Conservation (phyloP, 495 filamentous ascomycete genomes). For the Hypoxylon trugodes region DNA sequence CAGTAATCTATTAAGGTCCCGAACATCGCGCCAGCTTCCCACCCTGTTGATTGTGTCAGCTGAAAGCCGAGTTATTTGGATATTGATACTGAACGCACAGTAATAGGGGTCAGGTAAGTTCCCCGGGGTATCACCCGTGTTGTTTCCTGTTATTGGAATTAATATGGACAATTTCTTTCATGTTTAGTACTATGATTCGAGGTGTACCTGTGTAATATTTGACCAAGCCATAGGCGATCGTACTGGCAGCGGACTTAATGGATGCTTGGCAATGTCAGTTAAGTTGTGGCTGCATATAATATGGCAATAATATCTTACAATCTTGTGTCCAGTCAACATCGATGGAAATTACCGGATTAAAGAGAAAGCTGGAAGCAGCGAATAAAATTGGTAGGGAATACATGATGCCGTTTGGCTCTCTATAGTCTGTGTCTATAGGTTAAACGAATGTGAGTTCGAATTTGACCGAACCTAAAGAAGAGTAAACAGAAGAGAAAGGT, state of each 20-base stretch:
- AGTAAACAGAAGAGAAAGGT: constrained; percentile 10
- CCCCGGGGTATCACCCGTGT: constrained; percentile 62
- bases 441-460: background rate
- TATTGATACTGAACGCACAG: constrained; percentile 40
- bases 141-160: constrained; percentile 56
- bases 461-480: background rate
- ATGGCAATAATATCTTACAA: constrained; percentile 12
- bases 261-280: constrained; percentile 22
- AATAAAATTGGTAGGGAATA: constrained; percentile 12
- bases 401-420: constrained; percentile 12
- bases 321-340: constrained; percentile 35
- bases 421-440: background rate
- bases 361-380: constrained; percentile 14
- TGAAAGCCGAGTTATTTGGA: background rate
- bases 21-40: constrained; percentile 79
- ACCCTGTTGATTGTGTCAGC: constrained; percentile 68
- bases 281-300: background rate
- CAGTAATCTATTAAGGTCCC: constrained; percentile 72
- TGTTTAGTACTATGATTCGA: background rate
- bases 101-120: constrained; percentile 55
- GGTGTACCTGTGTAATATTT: constrained; percentile 64
- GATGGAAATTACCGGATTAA: constrained; percentile 24
- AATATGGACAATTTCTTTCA: background rate
- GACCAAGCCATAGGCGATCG: constrained; percentile 35
- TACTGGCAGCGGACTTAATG: constrained; percentile 33